Evolutionary conservation across 345 rosid genomes (phyloP).

Genomic region (Ailanthus altissimus): DNA sequence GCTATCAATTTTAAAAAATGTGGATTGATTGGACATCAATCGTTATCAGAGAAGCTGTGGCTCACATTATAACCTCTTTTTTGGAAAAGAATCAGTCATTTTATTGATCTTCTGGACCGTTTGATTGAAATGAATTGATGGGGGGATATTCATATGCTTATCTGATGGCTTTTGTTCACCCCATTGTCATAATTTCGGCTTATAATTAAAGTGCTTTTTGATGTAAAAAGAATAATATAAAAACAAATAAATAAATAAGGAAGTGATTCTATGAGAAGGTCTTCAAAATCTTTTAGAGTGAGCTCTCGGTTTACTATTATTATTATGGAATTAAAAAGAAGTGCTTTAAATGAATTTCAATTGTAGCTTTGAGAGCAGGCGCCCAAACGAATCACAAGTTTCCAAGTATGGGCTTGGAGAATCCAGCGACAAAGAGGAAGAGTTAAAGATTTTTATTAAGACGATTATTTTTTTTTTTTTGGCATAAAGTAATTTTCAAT

Average conservation of each 20-base stretch:
- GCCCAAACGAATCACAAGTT: background rate
- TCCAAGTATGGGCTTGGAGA: background rate
- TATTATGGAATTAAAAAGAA: background rate
- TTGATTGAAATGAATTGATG: conserved; percentile 5
- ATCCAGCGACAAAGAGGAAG: background rate
- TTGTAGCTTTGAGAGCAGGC: background rate
- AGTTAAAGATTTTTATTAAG: background rate
- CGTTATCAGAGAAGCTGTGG: conserved; percentile 21
- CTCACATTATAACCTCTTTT: background rate
- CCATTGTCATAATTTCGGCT: conserved; percentile 10
- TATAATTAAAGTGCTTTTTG: background rate
- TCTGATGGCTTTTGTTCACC: background rate
- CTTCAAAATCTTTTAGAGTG: too few species aligned
- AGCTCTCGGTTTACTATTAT: too few species aligned
- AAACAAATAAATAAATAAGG: too few species aligned
- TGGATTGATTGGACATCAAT: conserved; percentile 30
- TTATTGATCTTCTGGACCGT: conserved; percentile 24
- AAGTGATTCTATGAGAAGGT: too few species aligned
- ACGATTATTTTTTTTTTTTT: too few species aligned
- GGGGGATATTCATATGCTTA: conserved; percentile 19
- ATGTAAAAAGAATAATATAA: too few species aligned
- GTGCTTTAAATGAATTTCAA: background rate
- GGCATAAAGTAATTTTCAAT: too few species aligned
- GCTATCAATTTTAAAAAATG: conserved; percentile 5
- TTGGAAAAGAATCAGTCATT: background rate